Evolutionary conservation across 2,329 filamentous ascomycete species (phyloP).

Genomic region (Epichloe baconii): DNA sequence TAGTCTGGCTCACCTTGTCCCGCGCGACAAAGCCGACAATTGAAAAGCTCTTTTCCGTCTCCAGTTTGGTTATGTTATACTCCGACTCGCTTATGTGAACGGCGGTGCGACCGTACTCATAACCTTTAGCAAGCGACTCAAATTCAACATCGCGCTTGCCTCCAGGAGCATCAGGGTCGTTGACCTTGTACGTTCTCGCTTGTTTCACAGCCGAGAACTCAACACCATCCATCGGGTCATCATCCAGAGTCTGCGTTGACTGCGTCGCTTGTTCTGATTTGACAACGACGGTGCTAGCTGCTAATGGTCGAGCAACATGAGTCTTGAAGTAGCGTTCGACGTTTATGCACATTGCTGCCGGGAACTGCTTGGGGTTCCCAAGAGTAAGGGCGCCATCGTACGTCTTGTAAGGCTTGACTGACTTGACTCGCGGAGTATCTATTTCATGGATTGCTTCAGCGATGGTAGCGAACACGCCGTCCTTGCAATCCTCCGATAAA

Average conservation of each 20-base stretch:
- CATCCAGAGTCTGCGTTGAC: slow-evolving; percentile 35
- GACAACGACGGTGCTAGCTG: slow-evolving; percentile 64
- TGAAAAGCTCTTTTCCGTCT: slow-evolving; percentile 61
- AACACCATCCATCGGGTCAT: slow-evolving; percentile 34
- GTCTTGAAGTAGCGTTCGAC: slow-evolving; percentile 87
- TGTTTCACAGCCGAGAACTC: slow-evolving; percentile 61
- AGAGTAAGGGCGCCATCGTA: slow-evolving; percentile 73
- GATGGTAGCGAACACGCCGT: slow-evolving; percentile 70
- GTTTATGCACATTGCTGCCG: slow-evolving; percentile 65
- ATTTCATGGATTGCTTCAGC: slow-evolving; percentile 75
- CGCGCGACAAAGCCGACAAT: slow-evolving; percentile 76
- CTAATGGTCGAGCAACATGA: slow-evolving; percentile 58
- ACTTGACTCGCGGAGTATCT: slow-evolving; percentile 62
- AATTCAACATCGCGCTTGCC: slow-evolving; percentile 71
- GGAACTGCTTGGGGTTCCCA: slow-evolving; percentile 61
- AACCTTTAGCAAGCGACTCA: slow-evolving; percentile 83
- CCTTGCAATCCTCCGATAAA: slow-evolving; percentile 52
- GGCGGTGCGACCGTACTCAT: slow-evolving; percentile 82
- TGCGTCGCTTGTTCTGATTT: slow-evolving; percentile 37
- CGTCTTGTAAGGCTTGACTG: slow-evolving; percentile 58
- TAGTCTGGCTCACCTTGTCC: slow-evolving; percentile 41
- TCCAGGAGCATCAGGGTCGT: slow-evolving; percentile 59
- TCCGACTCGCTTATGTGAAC: slow-evolving; percentile 83
- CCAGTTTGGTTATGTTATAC: slow-evolving; percentile 74
- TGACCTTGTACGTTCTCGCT: slow-evolving; percentile 67